Conservation (phyloP, 225 moss, liverwort and hornwort genomes). For the Bryoerythrophyllum caledonicum region DNA sequence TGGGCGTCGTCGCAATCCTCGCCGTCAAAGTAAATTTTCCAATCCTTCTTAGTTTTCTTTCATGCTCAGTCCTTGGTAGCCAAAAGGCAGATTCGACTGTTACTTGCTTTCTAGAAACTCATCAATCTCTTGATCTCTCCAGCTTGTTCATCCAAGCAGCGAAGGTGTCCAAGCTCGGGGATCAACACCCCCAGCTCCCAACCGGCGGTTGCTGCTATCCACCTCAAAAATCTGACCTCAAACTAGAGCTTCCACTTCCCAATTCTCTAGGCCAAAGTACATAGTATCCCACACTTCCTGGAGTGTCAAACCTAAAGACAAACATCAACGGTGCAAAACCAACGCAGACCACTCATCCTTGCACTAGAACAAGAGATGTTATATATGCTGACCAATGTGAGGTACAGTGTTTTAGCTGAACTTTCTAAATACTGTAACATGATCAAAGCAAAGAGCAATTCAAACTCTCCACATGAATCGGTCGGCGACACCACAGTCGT, state of each 20-base stretch:
- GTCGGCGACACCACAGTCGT: not conserved
- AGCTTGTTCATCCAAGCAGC: constrained; percentile 84
- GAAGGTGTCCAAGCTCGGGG: constrained; percentile 60
- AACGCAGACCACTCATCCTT: not conserved
- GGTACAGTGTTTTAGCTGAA: not conserved
- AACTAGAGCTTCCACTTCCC: constrained; percentile 30
- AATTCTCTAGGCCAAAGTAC: constrained; percentile 7
- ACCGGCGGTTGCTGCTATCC: constrained; percentile 42
- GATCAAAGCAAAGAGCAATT: not conserved
- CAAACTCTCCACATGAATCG: no score
- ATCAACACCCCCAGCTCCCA: constrained; percentile 60
- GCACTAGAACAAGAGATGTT: constrained; percentile 2
- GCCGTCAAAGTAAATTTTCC: constrained; percentile 65
- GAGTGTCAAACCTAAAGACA: not conserved
- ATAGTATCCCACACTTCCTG: constrained; percentile 15
- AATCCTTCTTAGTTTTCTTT: not conserved
- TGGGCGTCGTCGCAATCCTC: constrained; percentile 78
- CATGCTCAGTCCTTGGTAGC: not conserved
- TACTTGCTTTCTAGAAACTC: no score
- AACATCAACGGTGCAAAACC: constrained; percentile 32
- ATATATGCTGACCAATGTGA: not conserved
- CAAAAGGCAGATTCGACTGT: not conserved
- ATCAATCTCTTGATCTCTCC: constrained; percentile 27
- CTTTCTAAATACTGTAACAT: no score
- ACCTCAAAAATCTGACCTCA: constrained; percentile 13